Conservation (phyloP, 129 eudicot species). For the Centrapalus pauciflorus region DNA sequence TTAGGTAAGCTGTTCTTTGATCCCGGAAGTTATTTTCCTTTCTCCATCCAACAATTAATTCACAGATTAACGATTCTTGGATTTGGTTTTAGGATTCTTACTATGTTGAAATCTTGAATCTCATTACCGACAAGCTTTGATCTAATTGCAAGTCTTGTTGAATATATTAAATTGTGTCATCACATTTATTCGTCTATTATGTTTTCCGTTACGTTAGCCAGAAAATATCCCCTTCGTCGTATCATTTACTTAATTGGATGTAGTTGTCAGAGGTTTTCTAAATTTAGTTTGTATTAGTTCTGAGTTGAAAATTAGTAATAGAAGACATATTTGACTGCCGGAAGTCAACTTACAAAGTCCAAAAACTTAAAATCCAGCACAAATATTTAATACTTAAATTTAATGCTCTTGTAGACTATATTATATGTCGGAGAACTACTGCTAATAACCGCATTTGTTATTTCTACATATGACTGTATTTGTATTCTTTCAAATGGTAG, state of each 20-base stretch:
- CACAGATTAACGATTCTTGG: neutral
- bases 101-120: neutral
- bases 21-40: neutral
- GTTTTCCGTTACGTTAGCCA: neutral
- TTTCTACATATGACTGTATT: neutral
- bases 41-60: no score
- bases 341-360: neutral
- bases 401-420: neutral
- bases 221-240: neutral
- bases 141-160: neutral
- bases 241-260: neutral
- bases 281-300: neutral
- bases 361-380: neutral
- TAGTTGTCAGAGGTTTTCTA: neutral
- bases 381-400: neutral
- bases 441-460: neutral
- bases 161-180: neutral
- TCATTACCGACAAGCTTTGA: neutral
- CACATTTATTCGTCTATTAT: neutral
- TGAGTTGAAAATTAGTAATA: neutral
- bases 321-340: neutral
- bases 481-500: neutral
- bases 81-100: neutral
- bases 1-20: conserved; percentile 21
- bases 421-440: neutral